phyloP scores from a whole-genome alignment of 129 eudicot genomes.

The Pseudognaphalium luteoalbum region DNA sequence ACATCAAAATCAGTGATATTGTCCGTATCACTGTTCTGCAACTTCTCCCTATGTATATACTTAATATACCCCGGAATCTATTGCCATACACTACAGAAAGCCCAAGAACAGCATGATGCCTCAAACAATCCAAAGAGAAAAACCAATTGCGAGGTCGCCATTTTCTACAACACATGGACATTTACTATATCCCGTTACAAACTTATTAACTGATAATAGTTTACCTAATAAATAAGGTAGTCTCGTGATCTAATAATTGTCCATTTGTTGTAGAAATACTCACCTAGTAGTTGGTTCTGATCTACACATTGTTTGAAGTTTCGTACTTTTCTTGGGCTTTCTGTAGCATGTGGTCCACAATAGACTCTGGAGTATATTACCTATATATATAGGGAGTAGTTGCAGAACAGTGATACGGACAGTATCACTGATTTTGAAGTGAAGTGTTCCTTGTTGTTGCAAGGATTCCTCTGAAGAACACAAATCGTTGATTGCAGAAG shows the following conservation, averaged over 20 bases:
- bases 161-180: constrained; percentile 48
- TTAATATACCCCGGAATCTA: constrained; percentile 39
- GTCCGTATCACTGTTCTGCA: neutral
- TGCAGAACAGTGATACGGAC: constrained; percentile 18
- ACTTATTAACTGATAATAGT: no score
- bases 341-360: constrained; percentile 45
- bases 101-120: constrained; percentile 47
- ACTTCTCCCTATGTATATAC: constrained; percentile 44
- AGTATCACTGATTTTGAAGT: constrained; percentile 41
- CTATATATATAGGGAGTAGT: constrained; percentile 43
- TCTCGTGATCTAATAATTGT: neutral
- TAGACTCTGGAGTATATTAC: constrained; percentile 40
- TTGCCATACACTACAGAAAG: constrained; percentile 36
- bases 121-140: constrained; percentile 54
- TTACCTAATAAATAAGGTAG: no score
- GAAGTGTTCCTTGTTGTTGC: constrained; percentile 60
- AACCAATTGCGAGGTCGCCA: constrained; percentile 76
- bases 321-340: constrained; percentile 42
- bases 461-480: constrained; percentile 56
- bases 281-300: constrained; percentile 79
- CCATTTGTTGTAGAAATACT: constrained; percentile 25
- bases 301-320: constrained; percentile 48
- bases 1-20: constrained; percentile 33
- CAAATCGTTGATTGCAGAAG: constrained; percentile 55
- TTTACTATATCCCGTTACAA: neutral